phyloP scores from a whole-genome alignment of 1,139 yeast genomes.

The Hansenula sp. region DNA sequence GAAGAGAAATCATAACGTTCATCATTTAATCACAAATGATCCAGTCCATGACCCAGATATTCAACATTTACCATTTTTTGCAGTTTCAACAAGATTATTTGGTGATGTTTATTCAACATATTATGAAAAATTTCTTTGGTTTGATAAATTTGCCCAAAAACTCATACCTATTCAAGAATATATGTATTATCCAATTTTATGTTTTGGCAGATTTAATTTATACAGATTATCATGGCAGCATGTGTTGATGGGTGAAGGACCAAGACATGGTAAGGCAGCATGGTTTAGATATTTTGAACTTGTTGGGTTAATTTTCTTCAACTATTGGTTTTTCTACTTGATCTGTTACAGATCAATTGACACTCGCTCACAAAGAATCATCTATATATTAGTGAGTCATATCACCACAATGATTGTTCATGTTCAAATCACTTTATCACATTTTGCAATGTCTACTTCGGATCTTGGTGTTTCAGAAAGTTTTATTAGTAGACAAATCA shows the following conservation, averaged over 20 bases:
- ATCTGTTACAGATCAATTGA: conserved; percentile 49
- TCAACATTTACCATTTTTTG: conserved; percentile 88
- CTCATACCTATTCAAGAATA: conserved; percentile 63
- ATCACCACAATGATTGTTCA: conserved; percentile 84
- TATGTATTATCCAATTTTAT: conserved; percentile 71
- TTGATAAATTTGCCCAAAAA: conserved; percentile 59
- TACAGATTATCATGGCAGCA: conserved; percentile 81
- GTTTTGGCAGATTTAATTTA: conserved; percentile 82
- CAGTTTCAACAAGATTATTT: conserved; percentile 71
- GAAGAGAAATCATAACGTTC: conserved; percentile 90
- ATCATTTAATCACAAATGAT: conserved; percentile 82
- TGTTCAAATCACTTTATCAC: conserved; percentile 85
- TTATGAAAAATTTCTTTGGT: conserved; percentile 61
- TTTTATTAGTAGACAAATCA: conserved; percentile 74
- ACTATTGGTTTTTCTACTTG: conserved; percentile 76
- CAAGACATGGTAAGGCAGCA: conserved; percentile 75
- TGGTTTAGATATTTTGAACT: conserved; percentile 82
- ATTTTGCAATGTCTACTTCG: conserved; percentile 90
- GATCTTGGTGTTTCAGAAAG: conserved; percentile 79
- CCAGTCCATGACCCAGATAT: conserved; percentile 94
- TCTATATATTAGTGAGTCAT: conserved; percentile 69
- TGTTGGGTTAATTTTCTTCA: conserved; percentile 61
- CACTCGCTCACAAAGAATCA: conserved; percentile 46
- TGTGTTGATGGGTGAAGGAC: conserved; percentile 68
- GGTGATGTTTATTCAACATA: conserved; percentile 72